Evolutionary conservation across 345 rosid genomes (phyloP).

Genomic region (Murraya koenigii): DNA sequence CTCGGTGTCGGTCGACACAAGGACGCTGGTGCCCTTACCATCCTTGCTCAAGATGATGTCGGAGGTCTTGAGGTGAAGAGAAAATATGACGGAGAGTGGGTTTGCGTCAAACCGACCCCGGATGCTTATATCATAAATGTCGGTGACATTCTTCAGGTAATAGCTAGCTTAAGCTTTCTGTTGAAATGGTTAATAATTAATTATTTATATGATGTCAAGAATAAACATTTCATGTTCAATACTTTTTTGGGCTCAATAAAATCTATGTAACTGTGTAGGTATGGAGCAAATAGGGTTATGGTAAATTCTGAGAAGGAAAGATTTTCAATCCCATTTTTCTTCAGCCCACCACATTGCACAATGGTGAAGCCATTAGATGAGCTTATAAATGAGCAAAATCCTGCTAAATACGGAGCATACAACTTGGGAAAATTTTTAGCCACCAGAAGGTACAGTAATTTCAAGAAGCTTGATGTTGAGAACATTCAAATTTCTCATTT

Average conservation of each 20-base stretch:
- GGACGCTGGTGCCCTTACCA: constrained; percentile 25
- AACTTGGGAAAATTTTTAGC: constrained; percentile 41
- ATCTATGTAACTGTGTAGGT: no score
- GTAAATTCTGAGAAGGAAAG: constrained; percentile 46
- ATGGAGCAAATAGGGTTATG: constrained; percentile 49
- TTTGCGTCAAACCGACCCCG: constrained; percentile 24
- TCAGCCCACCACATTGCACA: constrained; percentile 33
- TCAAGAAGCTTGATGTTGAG: constrained; percentile 39
- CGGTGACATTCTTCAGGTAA: constrained; percentile 29
- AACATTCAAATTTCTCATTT: constrained; percentile 44
- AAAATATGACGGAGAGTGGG: constrained; percentile 33
- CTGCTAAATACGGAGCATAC: constrained; percentile 32
- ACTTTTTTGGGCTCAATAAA: no score
- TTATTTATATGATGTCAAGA: no score
- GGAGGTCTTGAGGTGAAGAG: constrained; percentile 34
- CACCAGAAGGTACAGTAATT: constrained; percentile 35
- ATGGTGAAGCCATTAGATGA: constrained; percentile 12
- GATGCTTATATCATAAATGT: constrained; percentile 6
- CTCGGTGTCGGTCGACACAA: constrained; percentile 38
- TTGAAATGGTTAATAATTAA: no score
- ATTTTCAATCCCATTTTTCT: constrained; percentile 41
- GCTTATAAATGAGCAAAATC: constrained; percentile 26
- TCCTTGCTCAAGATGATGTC: constrained; percentile 34
- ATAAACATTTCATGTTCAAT: no score
- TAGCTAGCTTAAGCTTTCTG: no score